A percentile compares a stretch with the other conserved stretches of the same genome.
These are phyloP conservation scores for Aphanocladium album DNA, from an alignment of 2,329 filamentous ascomycete genomes.

Conservation along the genomic window DNA sequence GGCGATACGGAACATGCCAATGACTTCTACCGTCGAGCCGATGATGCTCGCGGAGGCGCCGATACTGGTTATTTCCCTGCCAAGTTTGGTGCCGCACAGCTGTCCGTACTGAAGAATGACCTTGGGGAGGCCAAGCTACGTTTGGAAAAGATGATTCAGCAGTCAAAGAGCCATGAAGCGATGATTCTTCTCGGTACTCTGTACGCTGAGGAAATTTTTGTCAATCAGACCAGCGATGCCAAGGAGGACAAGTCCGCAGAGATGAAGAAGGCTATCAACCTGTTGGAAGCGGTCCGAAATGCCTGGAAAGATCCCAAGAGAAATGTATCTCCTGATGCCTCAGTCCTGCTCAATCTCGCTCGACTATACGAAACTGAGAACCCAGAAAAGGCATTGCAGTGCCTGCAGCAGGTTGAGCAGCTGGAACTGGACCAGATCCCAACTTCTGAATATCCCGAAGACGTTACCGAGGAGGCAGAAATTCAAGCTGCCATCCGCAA, in stretches of 20 bases:
- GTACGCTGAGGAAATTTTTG: slow-evolving; percentile 91
- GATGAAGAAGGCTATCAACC: slow-evolving; percentile 76
- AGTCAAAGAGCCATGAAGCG: slow-evolving; percentile 76
- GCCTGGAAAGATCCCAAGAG: slow-evolving; percentile 94
- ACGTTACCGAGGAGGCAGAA: slow-evolving; percentile 51
- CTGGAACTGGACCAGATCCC: slow-evolving; percentile 77
- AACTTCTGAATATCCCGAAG: slow-evolving; percentile 60
- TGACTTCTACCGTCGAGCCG: slow-evolving; percentile 84
- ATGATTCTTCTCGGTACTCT: slow-evolving; percentile 89
- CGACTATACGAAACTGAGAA: slow-evolving; percentile 81
- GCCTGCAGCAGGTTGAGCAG: slow-evolving; percentile 86
- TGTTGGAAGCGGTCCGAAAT: slow-evolving; percentile 77
- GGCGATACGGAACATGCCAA: slow-evolving; percentile 69
- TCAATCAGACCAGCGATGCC: slow-evolving; percentile 61
- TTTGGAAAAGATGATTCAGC: slow-evolving; percentile 89
- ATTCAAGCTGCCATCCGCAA: slow-evolving; percentile 63
- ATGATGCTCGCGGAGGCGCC: slow-evolving; percentile 85
- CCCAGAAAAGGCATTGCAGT: slow-evolving; percentile 88
- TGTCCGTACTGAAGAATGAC: slow-evolving; percentile 79
- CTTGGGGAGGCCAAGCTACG: slow-evolving; percentile 88
- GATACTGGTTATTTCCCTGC: slow-evolving; percentile 89
- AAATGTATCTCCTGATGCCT: slow-evolving; percentile 72
- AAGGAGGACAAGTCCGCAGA: slow-evolving; percentile 87
- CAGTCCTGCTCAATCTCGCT: slow-evolving; percentile 86
- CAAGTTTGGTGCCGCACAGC: slow-evolving; percentile 89